Conservation (phyloP, 768 basidiomycete species). For the Nidularia sp. region DNA sequence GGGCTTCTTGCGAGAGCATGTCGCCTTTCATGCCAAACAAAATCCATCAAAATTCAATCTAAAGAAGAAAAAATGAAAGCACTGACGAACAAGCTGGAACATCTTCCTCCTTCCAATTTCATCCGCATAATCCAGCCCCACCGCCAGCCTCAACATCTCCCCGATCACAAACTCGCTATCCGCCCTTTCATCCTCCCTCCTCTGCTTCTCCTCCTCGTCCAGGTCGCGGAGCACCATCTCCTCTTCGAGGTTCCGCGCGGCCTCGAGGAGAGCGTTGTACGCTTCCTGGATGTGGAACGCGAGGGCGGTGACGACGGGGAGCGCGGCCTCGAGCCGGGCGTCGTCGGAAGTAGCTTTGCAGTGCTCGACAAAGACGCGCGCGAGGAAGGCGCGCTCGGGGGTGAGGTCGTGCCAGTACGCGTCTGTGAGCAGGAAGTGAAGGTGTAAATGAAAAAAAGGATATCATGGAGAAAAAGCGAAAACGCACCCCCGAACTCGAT, state of each 20-base stretch:
- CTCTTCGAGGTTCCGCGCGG: slow-evolving; percentile 14
- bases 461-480: slow-evolving; percentile 11
- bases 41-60: not conserved
- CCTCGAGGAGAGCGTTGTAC: slow-evolving; percentile 50
- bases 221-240: slow-evolving; percentile 16
- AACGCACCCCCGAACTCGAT: slow-evolving; percentile 63
- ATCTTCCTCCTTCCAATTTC: slow-evolving; percentile 88
- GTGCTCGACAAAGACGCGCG: slow-evolving; percentile 78
- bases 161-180: slow-evolving; percentile 67
- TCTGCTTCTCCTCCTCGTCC: slow-evolving; percentile 28
- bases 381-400: slow-evolving; percentile 76
- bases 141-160: slow-evolving; percentile 76
- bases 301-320: slow-evolving; percentile 83
- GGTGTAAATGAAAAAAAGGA: not conserved
- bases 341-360: slow-evolving; percentile 62
- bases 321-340: slow-evolving; percentile 55
- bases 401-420: slow-evolving; percentile 67
- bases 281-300: slow-evolving; percentile 70
- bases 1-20: slow-evolving; percentile 69
- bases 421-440: slow-evolving; percentile 35
- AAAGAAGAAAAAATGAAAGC: not conserved
- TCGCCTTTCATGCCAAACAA: slow-evolving; percentile 41
- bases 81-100: slow-evolving; percentile 80
- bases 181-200: slow-evolving; percentile 41
- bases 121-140: slow-evolving; percentile 85